These are phyloP conservation scores for Cercospora beticola DNA, from an alignment of 2,329 filamentous ascomycete species.

Conservation along the genomic window DNA sequence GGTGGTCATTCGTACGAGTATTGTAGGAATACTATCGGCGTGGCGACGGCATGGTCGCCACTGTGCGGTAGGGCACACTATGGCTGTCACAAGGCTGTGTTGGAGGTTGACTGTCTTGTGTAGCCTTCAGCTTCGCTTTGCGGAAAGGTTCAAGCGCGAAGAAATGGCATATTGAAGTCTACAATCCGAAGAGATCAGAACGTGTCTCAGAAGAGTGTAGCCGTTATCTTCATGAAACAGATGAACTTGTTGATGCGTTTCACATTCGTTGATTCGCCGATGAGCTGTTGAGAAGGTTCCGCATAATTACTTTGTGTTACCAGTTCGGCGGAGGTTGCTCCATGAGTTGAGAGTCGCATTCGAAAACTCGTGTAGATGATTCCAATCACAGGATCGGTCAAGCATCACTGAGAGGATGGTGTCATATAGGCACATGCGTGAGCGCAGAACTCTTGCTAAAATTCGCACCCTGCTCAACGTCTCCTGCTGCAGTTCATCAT, in stretches of 20 bases:
- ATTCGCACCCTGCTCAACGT: no score
- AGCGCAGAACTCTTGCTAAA: no score
- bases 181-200: neutral
- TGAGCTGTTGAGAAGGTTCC: neutral
- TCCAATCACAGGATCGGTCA: no score
- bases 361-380: neutral
- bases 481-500: no score
- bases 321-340: no score
- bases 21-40: neutral
- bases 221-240: neutral
- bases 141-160: no score
- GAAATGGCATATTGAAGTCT: no score
- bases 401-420: no score
- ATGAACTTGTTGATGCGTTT: neutral
- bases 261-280: neutral
- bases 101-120: neutral
- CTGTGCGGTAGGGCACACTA: neutral
- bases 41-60: slow-evolving; percentile 5
- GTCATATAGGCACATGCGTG: no score
- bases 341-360: neutral
- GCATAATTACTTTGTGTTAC: neutral
- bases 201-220: neutral
- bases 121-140: neutral
- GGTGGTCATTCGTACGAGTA: neutral
- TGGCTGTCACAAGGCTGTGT: neutral